Evolutionary conservation across 106 monocot genomes (phyloP).

Genomic region (Allium sativum): DNA sequence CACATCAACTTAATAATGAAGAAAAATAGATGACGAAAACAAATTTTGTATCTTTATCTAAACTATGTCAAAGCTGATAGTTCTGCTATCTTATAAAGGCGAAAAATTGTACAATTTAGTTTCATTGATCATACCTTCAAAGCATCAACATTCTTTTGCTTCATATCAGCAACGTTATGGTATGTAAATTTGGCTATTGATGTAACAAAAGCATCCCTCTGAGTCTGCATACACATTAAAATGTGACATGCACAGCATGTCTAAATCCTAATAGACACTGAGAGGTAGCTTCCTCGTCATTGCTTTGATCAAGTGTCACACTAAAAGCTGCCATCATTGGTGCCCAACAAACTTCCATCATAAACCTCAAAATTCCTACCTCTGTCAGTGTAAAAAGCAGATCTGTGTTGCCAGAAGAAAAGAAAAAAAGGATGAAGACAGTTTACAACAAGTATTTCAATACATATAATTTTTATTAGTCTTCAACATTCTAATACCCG

Average conservation of each 20-base stretch:
- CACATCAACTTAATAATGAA: no score
- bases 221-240: constrained; percentile 95
- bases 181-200: constrained; percentile 96
- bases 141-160: constrained; percentile 99
- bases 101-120: no score
- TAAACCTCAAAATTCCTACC: constrained; percentile 75
- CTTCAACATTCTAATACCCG: no score
- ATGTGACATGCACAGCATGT: constrained; percentile 86
- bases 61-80: no score
- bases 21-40: no score
- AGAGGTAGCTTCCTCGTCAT: constrained; percentile 59
- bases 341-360: constrained; percentile 97
- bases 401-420: constrained; percentile 36
- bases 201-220: constrained; percentile 98
- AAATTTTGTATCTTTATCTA: no score
- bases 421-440: no score
- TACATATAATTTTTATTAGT: no score
- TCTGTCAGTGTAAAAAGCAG: constrained; percentile 64
- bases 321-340: constrained; percentile 99
- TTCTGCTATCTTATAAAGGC: no score
- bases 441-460: no score
- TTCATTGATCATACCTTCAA: constrained; percentile 97
- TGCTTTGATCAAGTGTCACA: constrained; percentile 91
- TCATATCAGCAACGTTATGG: constrained; percentile 93
- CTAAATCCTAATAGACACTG: constrained; percentile 81